phyloP scores from a whole-genome alignment of 495 filamentous ascomycete genomes.

The Aspergillus indologenus region DNA sequence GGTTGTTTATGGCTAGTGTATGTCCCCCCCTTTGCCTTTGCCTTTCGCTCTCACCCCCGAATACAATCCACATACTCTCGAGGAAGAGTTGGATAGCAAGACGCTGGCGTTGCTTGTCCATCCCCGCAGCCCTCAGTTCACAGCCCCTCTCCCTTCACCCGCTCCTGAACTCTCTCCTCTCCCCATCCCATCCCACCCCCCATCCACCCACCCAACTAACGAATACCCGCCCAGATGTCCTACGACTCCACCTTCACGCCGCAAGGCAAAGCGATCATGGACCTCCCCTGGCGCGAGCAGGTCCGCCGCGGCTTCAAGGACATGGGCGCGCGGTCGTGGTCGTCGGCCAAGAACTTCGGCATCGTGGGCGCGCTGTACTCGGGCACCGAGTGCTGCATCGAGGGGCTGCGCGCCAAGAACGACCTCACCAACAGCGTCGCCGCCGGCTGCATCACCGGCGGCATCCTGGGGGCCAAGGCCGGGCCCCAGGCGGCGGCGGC shows the following conservation, averaged over 20 bases:
- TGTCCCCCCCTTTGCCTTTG: slow-evolving; percentile 24
- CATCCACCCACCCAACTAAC: background rate
- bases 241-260: slow-evolving; percentile 79
- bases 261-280: slow-evolving; percentile 58
- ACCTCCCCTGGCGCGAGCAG: slow-evolving; percentile 79
- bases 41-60: too few species aligned
- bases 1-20: slow-evolving; percentile 92
- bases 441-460: slow-evolving; percentile 89
- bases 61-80: too few species aligned
- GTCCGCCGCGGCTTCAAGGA: slow-evolving; percentile 82
- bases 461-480: slow-evolving; percentile 75
- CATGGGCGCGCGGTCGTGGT: slow-evolving; percentile 82
- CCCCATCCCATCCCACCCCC: slow-evolving; percentile 3
- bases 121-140: too few species aligned
- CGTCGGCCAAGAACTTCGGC: slow-evolving; percentile 92
- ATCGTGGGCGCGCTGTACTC: slow-evolving; percentile 84
- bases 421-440: slow-evolving; percentile 84
- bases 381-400: slow-evolving; percentile 94
- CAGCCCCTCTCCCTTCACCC: too few species aligned
- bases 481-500: slow-evolving; percentile 87
- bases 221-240: slow-evolving; percentile 62
- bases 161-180: too few species aligned
- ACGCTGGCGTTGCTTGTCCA: too few species aligned
- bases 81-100: too few species aligned
- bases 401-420: slow-evolving; percentile 87